These are phyloP conservation scores for Agaricus subrufescens DNA, from an alignment of 768 basidiomycete genomes.

Conservation along the genomic window DNA sequence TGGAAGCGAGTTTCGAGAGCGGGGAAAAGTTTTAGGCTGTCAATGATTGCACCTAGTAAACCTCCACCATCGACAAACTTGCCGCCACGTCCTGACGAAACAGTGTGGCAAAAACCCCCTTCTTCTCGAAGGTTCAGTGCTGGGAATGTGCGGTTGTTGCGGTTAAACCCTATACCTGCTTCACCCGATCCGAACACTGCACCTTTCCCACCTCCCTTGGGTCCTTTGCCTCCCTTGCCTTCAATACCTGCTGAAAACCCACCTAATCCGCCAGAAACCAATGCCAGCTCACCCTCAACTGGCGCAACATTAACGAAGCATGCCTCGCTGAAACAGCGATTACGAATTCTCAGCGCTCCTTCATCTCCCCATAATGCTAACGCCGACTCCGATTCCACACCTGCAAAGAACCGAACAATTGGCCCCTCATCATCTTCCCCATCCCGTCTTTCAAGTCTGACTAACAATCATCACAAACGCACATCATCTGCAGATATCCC, in stretches of 20 bases:
- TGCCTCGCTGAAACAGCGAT: slow-evolving; percentile 53
- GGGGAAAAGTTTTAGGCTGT: slow-evolving; percentile 53
- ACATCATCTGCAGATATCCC: background rate
- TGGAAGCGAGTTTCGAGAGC: slow-evolving; percentile 49
- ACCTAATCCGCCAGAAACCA: slow-evolving; percentile 10
- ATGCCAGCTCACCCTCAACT: slow-evolving; percentile 4
- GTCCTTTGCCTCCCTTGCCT: slow-evolving; percentile 40
- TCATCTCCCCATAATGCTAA: slow-evolving; percentile 24
- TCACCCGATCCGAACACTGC: slow-evolving; percentile 32
- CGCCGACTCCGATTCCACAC: slow-evolving; percentile 20
- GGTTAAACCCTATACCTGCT: slow-evolving; percentile 40
- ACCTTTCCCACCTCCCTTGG: slow-evolving; percentile 39
- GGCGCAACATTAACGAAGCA: slow-evolving; percentile 21
- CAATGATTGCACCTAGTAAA: slow-evolving; percentile 52
- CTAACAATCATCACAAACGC: slow-evolving; percentile 5
- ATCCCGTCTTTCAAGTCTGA: slow-evolving; percentile 1
- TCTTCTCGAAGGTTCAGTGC: slow-evolving; percentile 28
- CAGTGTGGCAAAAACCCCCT: slow-evolving; percentile 17
- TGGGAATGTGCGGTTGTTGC: slow-evolving; percentile 17
- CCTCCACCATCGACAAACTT: slow-evolving; percentile 56
- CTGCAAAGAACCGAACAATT: slow-evolving; percentile 19
- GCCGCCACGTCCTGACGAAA: slow-evolving; percentile 68
- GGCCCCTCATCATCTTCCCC: slow-evolving; percentile 16
- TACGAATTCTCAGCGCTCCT: slow-evolving; percentile 66
- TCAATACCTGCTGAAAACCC: slow-evolving; percentile 13